These are phyloP conservation scores for Pugionium dolabratum DNA, from an alignment of 345 rosid genomes.

Conservation along the genomic window DNA sequence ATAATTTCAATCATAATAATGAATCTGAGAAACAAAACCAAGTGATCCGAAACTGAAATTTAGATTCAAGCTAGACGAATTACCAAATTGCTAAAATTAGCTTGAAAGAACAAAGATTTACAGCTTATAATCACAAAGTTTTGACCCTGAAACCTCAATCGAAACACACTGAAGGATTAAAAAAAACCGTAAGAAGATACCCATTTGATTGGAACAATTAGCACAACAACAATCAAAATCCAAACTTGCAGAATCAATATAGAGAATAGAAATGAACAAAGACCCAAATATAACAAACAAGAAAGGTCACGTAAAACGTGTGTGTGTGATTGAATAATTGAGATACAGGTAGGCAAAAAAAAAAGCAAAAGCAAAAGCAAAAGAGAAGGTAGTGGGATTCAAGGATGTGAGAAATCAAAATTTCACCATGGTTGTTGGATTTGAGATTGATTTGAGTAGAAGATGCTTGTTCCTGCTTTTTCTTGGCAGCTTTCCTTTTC, in stretches of 20 bases:
- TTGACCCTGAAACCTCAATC: neutral
- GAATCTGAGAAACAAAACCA: slow-evolving; percentile 18
- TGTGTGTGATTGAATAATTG: slow-evolving; percentile 31
- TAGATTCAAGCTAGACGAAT: slow-evolving; percentile 1
- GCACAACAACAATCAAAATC: slow-evolving; percentile 22
- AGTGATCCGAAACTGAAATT: neutral
- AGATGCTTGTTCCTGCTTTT: slow-evolving; percentile 64
- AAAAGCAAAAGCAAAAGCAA: neutral
- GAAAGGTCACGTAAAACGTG: slow-evolving; percentile 15
- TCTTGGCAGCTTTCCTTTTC: slow-evolving; percentile 93
- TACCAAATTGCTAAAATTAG: neutral
- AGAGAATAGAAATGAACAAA: slow-evolving; percentile 1
- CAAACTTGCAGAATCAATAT: slow-evolving; percentile 17
- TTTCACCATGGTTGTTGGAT: slow-evolving; percentile 46
- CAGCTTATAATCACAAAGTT: slow-evolving; percentile 10
- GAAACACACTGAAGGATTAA: neutral
- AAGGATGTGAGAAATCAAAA: neutral
- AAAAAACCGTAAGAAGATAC: slow-evolving; percentile 31
- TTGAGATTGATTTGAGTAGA: slow-evolving; percentile 44
- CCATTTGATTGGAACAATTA: slow-evolving; percentile 33
- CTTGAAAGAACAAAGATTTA: neutral
- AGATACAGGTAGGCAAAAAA: slow-evolving; percentile 33
- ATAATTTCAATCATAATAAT: slow-evolving; percentile 13
- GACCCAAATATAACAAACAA: slow-evolving; percentile 19
- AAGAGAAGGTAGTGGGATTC: slow-evolving; percentile 2